Base-by-base conservation (phyloP, 2,329 filamentous ascomycete genomes). In the Hirsutella minnesotensis region DNA sequence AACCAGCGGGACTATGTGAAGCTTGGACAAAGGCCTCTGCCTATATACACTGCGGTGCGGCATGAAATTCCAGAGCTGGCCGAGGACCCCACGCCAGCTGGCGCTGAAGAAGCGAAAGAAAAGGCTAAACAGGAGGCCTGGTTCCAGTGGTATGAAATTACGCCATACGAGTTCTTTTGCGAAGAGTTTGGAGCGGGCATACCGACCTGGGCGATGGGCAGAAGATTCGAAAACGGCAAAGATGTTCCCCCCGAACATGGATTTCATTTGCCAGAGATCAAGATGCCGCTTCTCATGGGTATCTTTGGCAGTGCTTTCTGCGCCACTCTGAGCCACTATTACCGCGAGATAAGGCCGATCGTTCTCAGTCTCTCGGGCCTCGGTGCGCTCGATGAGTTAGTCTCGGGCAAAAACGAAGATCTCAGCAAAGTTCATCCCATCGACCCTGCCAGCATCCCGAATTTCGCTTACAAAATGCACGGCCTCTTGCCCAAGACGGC, bases 111-210 rank as follows among this genome's bases (percentile, higher is more conserved):
- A 18, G 70, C 66, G 1, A 75, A 78, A 50, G 66, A 69, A 49
- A 59, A 66, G 40, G 67, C 73, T 9, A 77, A 65, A 54, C 70
- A 72, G 46, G 83, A 94, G 55, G 74, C 87, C 3, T 96, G 89
- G 86, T 98, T 96, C 54, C 90, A 98, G 54, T 96, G 92, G 90
- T 95, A 92, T 52, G 92, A 98, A 56, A 83, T 90, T 54, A 94
- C 87, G 0, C 90, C 90, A 0, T 95, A 94, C 56, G 90, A 96
- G 59, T 83, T 95, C 58, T 95, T 92, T 61, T 95, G 88, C 52
- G 90, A 96, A 61, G 90, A 95, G 56, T 81, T 95, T 40, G 75
- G 75, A 20, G 88, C 90, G 2, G 90, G 92, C 3, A 95, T 98
- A 47, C 92, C 92, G 0, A 95, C 86, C 0, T 98, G 90, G 88